Percentiles rank a stretch among this genome's conserved stretches.
Evolutionary conservation across 1,284 basidiomycete genomes (phyloP).

Genomic region (Cystobasidium pallidum): DNA sequence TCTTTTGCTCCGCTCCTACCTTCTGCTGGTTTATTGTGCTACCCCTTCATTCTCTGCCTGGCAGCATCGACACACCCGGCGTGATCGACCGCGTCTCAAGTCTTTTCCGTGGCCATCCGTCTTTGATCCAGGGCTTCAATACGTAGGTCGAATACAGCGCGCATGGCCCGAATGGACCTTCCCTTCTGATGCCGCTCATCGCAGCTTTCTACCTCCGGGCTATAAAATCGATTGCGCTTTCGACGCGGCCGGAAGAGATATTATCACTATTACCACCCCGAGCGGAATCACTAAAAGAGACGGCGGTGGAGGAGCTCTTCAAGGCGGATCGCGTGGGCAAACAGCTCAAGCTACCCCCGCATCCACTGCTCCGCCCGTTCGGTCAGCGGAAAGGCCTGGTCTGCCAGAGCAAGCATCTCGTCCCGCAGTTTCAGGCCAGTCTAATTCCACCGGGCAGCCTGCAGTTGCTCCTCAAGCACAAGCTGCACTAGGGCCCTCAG

Average conservation of each 20-base stretch:
- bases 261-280: conserved; percentile 94
- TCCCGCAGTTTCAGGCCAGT: not conserved
- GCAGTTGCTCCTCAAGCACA: not conserved
- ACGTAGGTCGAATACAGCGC: conserved; percentile 63
- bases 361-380: not conserved
- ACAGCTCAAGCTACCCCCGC: not conserved
- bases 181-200: conserved; percentile 6
- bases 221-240: conserved; percentile 92
- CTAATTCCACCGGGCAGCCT: not conserved
- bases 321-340: conserved; percentile 1
- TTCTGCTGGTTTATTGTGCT: not conserved
- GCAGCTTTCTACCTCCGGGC: conserved; percentile 70
- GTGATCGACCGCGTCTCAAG: conserved; percentile 96
- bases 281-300: conserved; percentile 73
- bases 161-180: conserved; percentile 37
- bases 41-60: conserved; percentile 19
- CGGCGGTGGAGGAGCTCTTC: conserved; percentile 47
- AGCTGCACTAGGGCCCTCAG: not conserved
- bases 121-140: conserved; percentile 97
- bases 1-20: not conserved
- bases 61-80: conserved; percentile 95
- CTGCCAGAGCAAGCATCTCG: not conserved
- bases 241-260: conserved; percentile 66
- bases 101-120: conserved; percentile 90
- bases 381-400: not conserved